Conservation (phyloP, 768 basidiomycete genomes). For the Kwoniella dejecticola region DNA sequence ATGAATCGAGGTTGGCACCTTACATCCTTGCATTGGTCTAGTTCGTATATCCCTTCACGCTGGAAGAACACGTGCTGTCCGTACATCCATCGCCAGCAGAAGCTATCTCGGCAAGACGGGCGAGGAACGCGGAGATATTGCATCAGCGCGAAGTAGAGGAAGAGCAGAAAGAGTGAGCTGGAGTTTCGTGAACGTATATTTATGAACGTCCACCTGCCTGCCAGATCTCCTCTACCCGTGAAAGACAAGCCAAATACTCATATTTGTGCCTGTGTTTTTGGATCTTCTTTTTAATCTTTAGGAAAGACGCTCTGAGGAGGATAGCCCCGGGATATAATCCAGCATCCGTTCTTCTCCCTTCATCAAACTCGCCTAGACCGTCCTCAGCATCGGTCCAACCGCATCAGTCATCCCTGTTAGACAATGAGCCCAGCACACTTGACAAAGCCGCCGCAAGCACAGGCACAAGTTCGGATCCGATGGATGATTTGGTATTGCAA, state of each 20-base stretch:
- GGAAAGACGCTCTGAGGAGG: conserved; percentile 44
- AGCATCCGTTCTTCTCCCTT: conserved; percentile 39
- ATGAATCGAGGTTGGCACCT: neutral
- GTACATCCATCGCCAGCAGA: conserved; percentile 72
- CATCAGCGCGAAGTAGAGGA: conserved; percentile 75
- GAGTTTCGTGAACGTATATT: no score
- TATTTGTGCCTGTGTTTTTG: no score
- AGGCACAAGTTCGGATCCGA: conserved; percentile 61
- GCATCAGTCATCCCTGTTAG: neutral
- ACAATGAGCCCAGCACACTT: neutral
- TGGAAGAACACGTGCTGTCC: conserved; percentile 80
- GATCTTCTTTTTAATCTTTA: conserved; percentile 25
- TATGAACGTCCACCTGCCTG: no score
- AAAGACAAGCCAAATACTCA: no score
- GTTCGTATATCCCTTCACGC: conserved; percentile 96
- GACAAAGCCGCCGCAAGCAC: neutral
- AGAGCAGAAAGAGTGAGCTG: conserved; percentile 63
- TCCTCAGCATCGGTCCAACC: neutral
- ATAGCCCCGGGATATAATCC: conserved; percentile 52
- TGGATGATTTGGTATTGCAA: conserved; percentile 81
- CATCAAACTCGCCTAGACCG: conserved; percentile 11
- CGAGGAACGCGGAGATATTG: conserved; percentile 72
- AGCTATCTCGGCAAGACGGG: conserved; percentile 67
- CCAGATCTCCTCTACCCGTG: no score
- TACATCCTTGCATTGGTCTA: conserved; percentile 50